Percentiles rank a stretch among this genome's conserved stretches.
These are phyloP conservation scores for Cutaneotrichosporon daszewskae DNA, from an alignment of 1,284 basidiomycete species.

Conservation along the genomic window DNA sequence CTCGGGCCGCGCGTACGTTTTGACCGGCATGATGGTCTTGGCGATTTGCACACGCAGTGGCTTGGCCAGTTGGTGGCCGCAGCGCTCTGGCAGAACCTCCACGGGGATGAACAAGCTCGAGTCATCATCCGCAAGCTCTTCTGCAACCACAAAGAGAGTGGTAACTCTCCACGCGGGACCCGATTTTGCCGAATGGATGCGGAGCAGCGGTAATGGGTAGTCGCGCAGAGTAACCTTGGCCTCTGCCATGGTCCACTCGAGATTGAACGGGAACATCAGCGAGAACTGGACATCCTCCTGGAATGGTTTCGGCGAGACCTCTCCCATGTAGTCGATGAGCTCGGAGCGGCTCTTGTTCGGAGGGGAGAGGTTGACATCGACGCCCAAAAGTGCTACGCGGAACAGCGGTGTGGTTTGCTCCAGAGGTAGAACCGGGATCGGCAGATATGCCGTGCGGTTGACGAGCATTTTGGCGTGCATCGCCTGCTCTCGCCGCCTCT, in stretches of 20 bases:
- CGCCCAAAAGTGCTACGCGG: slow-evolving; percentile 60
- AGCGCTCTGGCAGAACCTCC: slow-evolving; percentile 56
- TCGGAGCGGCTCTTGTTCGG: slow-evolving; percentile 52
- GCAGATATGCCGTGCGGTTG: slow-evolving; percentile 40
- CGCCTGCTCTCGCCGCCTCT: slow-evolving; percentile 46
- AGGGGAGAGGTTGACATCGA: slow-evolving; percentile 58
- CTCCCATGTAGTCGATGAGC: slow-evolving; percentile 54
- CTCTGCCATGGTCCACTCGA: slow-evolving; percentile 64
- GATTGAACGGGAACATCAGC: slow-evolving; percentile 74
- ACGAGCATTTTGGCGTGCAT: slow-evolving; percentile 32
- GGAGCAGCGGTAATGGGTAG: slow-evolving; percentile 54
- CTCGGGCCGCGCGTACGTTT: slow-evolving; percentile 76
- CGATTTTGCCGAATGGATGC: slow-evolving; percentile 41
- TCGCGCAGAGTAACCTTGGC: slow-evolving; percentile 69
- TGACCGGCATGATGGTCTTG: slow-evolving; percentile 92
- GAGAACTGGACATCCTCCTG: slow-evolving; percentile 67
- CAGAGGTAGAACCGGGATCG: slow-evolving; percentile 50
- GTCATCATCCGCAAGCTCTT: slow-evolving; percentile 65
- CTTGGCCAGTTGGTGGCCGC: slow-evolving; percentile 54
- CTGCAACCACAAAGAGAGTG: slow-evolving; percentile 78
- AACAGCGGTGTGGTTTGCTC: slow-evolving; percentile 64
- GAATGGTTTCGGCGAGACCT: slow-evolving; percentile 51
- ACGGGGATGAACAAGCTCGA: slow-evolving; percentile 71
- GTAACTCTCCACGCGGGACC: slow-evolving; percentile 50
- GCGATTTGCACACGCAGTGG: slow-evolving; percentile 66